Conservation (phyloP, 345 rosid species). For the Reutealis trisperma region DNA sequence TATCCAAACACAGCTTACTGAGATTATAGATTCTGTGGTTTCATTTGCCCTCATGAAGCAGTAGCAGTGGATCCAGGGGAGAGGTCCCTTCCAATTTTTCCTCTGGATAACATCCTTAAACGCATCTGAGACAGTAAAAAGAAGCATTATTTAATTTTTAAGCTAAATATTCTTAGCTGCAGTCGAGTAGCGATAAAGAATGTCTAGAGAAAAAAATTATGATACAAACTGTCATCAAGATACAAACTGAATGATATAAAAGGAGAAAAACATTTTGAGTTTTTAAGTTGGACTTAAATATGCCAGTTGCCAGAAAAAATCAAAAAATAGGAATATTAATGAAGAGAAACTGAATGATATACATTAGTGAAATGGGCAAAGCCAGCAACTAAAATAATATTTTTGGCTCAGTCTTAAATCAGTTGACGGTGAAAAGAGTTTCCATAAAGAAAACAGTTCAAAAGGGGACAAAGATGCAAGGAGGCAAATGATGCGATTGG, state of each 20-base stretch:
- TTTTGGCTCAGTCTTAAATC: not conserved
- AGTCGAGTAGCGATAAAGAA: not conserved
- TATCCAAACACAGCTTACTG: constrained; percentile 44
- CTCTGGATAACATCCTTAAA: constrained; percentile 55
- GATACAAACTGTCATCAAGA: not conserved
- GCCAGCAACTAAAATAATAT: not conserved
- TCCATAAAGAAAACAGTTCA: not conserved
- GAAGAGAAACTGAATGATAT: not conserved
- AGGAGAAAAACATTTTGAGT: not conserved
- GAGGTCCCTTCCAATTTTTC: constrained; percentile 72
- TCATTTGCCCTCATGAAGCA: constrained; percentile 85
- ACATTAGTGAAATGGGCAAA: not conserved
- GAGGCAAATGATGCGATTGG: not conserved
- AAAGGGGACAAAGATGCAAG: not conserved
- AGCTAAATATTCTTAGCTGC: constrained; percentile 11
- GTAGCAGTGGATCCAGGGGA: constrained; percentile 86
- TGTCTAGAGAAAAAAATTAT: not conserved
- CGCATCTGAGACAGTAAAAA: constrained; percentile 52
- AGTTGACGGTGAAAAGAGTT: not conserved
- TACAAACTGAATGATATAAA: too few species aligned
- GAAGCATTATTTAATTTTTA: not conserved
- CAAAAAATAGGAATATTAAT: not conserved
- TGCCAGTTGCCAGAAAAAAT: not conserved
- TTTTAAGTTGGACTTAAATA: not conserved
- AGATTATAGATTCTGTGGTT: constrained; percentile 57